Percentiles rank a stretch among this genome's conserved stretches.
These are phyloP conservation scores for Metschnikowia hibisci DNA, from an alignment of 805 yeast species.

Conservation along the genomic window DNA sequence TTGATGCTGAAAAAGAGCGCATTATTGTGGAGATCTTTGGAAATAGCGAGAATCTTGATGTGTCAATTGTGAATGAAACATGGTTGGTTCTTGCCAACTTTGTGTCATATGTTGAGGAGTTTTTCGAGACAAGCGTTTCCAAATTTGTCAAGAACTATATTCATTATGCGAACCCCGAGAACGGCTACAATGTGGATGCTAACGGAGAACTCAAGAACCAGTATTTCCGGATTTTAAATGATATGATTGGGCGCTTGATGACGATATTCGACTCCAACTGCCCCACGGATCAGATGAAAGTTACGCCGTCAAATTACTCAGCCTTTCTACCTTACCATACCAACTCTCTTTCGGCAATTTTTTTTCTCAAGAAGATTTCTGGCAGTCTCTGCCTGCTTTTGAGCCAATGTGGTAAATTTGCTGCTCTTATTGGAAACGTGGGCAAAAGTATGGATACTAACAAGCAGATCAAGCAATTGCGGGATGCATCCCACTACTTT, in stretches of 20 bases:
- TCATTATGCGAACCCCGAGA: slow-evolving; percentile 26
- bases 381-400: slow-evolving; percentile 26
- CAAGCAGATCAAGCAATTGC: slow-evolving; percentile 31
- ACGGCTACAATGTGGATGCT: slow-evolving; percentile 26
- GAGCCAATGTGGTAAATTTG: slow-evolving; percentile 29
- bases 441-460: slow-evolving; percentile 34
- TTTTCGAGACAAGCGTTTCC: slow-evolving; percentile 26
- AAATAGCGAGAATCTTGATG: slow-evolving; percentile 37
- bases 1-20: slow-evolving; percentile 25
- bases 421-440: slow-evolving; percentile 32
- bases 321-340: slow-evolving; percentile 38
- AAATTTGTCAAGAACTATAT: slow-evolving; percentile 37
- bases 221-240: slow-evolving; percentile 25
- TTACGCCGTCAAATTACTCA: slow-evolving; percentile 32
- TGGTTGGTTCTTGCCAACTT: slow-evolving; percentile 41
- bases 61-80: slow-evolving; percentile 39
- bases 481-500: slow-evolving; percentile 28
- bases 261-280: slow-evolving; percentile 27
- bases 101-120: slow-evolving; percentile 30
- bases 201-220: slow-evolving; percentile 26
- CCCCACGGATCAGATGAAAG: slow-evolving; percentile 32
- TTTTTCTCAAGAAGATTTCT: slow-evolving; percentile 30
- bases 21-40: slow-evolving; percentile 32
- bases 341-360: slow-evolving; percentile 39
- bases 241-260: slow-evolving; percentile 25